Percentiles rank a stretch among this genome's conserved stretches.
phyloP scores from a whole-genome alignment of 495 filamentous ascomycete species.

The Penicillium dipodomyicola region DNA sequence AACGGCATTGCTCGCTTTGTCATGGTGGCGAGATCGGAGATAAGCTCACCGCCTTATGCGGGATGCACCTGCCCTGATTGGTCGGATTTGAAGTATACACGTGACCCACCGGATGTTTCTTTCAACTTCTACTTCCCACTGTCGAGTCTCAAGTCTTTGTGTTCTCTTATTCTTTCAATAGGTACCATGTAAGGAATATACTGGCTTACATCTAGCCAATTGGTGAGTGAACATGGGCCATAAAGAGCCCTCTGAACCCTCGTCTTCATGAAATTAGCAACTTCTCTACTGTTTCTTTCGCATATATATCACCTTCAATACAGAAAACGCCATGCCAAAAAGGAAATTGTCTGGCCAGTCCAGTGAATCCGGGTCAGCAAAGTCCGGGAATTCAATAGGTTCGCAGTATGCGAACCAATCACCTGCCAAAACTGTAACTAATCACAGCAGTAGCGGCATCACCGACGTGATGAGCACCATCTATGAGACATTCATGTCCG shows the following conservation, averaged over 20 bases:
- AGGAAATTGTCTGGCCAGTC: not conserved
- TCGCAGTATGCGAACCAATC: not conserved
- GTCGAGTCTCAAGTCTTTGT: not conserved
- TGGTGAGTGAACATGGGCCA: not conserved
- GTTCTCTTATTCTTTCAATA: not conserved
- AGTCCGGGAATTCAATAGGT: not conserved
- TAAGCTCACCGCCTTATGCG: slow-evolving; percentile 36
- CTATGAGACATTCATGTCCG: not conserved
- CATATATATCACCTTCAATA: not conserved
- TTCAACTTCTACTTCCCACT: not conserved
- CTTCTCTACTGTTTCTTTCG: not conserved
- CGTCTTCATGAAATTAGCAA: not conserved
- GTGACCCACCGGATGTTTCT: not conserved
- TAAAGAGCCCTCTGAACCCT: not conserved
- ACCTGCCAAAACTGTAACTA: not conserved
- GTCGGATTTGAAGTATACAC: slow-evolving; percentile 3
- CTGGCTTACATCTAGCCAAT: not conserved
- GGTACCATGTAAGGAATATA: not conserved
- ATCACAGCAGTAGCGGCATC: not conserved
- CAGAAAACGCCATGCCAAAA: not conserved
- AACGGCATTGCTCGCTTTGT: slow-evolving; percentile 34
- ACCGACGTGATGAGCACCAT: not conserved
- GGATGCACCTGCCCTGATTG: slow-evolving; percentile 11
- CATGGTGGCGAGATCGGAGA: slow-evolving; percentile 44
- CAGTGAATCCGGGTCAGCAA: not conserved